Evolutionary conservation across 2,329 filamentous ascomycete genomes (phyloP).

Genomic region (Phaeosphaeria sp.): DNA sequence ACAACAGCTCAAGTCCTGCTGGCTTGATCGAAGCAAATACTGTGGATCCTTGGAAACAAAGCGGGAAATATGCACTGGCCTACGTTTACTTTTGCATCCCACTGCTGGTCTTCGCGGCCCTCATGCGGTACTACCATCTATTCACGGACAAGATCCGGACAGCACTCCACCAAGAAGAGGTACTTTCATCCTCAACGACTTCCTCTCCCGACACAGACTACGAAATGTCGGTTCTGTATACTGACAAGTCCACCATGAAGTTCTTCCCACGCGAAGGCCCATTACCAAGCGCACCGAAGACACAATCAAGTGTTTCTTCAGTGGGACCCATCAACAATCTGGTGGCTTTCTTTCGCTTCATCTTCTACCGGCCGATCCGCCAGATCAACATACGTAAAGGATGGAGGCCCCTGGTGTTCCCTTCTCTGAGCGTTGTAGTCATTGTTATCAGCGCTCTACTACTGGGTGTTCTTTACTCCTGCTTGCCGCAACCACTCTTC

Average conservation of each 20-base stretch:
- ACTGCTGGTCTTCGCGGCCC: conserved; percentile 70
- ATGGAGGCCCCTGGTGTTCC: conserved; percentile 76
- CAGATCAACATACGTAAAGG: conserved; percentile 68
- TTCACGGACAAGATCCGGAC: conserved; percentile 94
- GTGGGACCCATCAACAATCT: conserved; percentile 77
- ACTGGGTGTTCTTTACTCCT: conserved; percentile 82
- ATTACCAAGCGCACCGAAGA: conserved; percentile 65
- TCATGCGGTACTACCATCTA: conserved; percentile 81
- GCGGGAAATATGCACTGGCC: conserved; percentile 84
- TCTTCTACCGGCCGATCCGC: conserved; percentile 88
- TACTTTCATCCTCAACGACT: conserved; percentile 69
- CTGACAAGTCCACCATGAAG: conserved; percentile 69
- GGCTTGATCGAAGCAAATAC: conserved; percentile 63
- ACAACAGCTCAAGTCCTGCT: conserved; percentile 62
- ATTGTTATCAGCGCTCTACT: conserved; percentile 72
- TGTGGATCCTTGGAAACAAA: conserved; percentile 78
- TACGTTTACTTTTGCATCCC: conserved; percentile 89
- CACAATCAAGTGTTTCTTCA: conserved; percentile 76
- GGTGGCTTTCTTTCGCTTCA: conserved; percentile 82
- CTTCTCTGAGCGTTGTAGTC: conserved; percentile 75
- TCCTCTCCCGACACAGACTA: conserved; percentile 66
- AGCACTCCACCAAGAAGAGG: conserved; percentile 84
- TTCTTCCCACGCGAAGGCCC: conserved; percentile 75
- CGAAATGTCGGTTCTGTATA: conserved; percentile 66
- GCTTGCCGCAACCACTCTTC: conserved; percentile 86